phyloP scores from a whole-genome alignment of 1,284 basidiomycete species.

The Papiliotrema fonsecae region DNA sequence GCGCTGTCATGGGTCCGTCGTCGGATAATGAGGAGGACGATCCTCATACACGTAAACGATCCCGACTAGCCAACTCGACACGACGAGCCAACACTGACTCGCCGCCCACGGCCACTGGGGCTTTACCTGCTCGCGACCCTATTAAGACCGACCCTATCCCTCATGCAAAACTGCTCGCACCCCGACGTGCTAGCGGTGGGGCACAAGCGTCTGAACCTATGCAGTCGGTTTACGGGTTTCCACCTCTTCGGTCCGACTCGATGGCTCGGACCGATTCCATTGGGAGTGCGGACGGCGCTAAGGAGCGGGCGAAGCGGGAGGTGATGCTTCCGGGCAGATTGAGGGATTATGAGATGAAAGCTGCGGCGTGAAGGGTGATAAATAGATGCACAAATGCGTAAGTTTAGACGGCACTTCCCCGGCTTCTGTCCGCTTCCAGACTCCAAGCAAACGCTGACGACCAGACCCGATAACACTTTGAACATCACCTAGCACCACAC shows the following conservation, averaged over 20 bases:
- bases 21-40: conserved; percentile 5
- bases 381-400: not conserved
- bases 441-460: too few species aligned
- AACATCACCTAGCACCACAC: too few species aligned
- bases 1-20: conserved; percentile 14
- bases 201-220: conserved; percentile 2
- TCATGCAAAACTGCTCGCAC: conserved; percentile 6
- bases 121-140: not conserved
- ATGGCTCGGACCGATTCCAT: conserved; percentile 5
- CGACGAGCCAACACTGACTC: conserved; percentile 2
- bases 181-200: not conserved
- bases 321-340: conserved; percentile 28
- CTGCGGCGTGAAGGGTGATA: too few species aligned
- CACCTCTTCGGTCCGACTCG: not conserved
- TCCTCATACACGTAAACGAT: not conserved
- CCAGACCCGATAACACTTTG: too few species aligned
- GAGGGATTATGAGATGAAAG: conserved; percentile 31
- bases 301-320: conserved; percentile 29
- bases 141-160: conserved; percentile 3
- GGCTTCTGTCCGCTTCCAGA: too few species aligned
- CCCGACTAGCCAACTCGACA: not conserved
- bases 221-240: conserved; percentile 1
- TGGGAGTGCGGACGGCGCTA: conserved; percentile 5
- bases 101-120: not conserved
- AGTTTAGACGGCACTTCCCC: too few species aligned